phyloP scores from a whole-genome alignment of 306 rosid species.

The Dalbergia cultrata region DNA sequence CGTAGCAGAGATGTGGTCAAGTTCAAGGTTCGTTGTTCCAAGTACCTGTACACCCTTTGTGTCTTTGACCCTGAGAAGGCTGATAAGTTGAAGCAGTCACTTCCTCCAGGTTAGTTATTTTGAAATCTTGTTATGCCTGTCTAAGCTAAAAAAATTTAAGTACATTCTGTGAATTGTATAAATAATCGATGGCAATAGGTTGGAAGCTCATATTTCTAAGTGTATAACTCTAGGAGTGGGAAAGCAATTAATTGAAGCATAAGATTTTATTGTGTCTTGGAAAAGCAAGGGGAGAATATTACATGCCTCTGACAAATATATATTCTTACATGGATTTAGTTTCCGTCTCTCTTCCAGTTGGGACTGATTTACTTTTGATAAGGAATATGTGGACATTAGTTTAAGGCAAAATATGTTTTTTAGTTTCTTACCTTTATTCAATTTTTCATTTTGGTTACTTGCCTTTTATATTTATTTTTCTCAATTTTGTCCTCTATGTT shows the following conservation, averaged over 20 bases:
- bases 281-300: not conserved
- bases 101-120: constrained; percentile 70
- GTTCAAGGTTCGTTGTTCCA: constrained; percentile 86
- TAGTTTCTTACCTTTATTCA: too few species aligned
- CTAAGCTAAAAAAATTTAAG: not conserved
- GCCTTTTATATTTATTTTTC: too few species aligned
- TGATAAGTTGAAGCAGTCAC: constrained; percentile 88
- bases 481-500: too few species aligned
- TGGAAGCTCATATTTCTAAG: not conserved
- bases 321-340: not conserved
- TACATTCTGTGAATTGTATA: too few species aligned
- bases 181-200: not conserved
- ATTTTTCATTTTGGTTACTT: too few species aligned
- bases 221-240: not conserved
- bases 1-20: constrained; percentile 74
- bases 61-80: constrained; percentile 82
- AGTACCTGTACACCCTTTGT: constrained; percentile 80
- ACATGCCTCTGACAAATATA: not conserved
- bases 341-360: not conserved
- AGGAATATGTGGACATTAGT: not conserved
- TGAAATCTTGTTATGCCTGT: not conserved
- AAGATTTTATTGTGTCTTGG: not conserved
- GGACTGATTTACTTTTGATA: not conserved
- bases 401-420: too few species aligned
- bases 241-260: not conserved